phyloP scores from a whole-genome alignment of 495 filamentous ascomycete species.

The Penicillium egyptiacum region DNA sequence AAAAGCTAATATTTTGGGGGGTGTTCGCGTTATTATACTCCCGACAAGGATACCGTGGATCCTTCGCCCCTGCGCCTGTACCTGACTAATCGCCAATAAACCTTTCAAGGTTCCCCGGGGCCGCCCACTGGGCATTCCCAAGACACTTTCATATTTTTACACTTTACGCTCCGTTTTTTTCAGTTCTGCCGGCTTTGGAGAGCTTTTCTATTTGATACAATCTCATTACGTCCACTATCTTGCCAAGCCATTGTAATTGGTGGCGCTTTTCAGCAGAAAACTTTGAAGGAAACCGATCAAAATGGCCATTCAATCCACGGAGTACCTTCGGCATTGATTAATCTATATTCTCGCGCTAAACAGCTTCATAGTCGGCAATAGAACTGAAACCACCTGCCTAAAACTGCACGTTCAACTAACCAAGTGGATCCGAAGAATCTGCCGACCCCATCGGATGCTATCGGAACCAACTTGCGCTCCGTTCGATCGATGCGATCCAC shows the following conservation, averaged over 20 bases:
- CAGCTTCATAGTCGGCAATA: not conserved
- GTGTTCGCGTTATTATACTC: slow-evolving; percentile 7
- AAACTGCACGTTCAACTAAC: not conserved
- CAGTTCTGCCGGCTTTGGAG: not conserved
- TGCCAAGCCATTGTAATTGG: not conserved
- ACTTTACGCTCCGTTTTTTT: not conserved
- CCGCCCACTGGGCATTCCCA: not conserved
- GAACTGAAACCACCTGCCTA: slow-evolving; percentile 4
- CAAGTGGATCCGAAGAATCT: not conserved
- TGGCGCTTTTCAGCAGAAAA: not conserved
- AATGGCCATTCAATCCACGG: not conserved
- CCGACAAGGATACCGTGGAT: not conserved
- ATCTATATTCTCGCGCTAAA: not conserved
- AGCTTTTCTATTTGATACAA: not conserved
- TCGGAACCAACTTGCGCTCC: slow-evolving; percentile 3
- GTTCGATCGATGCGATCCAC: slow-evolving; percentile 1
- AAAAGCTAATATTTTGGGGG: slow-evolving; percentile 8
- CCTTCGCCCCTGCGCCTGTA: too few relatives aligned
- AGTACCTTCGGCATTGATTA: not conserved
- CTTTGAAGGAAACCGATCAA: not conserved
- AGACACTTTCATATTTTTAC: not conserved
- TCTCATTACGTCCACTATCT: too few relatives aligned
- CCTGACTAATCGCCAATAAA: slow-evolving; percentile 1
- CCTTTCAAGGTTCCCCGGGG: too few relatives aligned
- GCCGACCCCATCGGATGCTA: not conserved